Base-by-base conservation (phyloP, 495 filamentous ascomycete genomes). In the Talaromyces adpressus region DNA sequence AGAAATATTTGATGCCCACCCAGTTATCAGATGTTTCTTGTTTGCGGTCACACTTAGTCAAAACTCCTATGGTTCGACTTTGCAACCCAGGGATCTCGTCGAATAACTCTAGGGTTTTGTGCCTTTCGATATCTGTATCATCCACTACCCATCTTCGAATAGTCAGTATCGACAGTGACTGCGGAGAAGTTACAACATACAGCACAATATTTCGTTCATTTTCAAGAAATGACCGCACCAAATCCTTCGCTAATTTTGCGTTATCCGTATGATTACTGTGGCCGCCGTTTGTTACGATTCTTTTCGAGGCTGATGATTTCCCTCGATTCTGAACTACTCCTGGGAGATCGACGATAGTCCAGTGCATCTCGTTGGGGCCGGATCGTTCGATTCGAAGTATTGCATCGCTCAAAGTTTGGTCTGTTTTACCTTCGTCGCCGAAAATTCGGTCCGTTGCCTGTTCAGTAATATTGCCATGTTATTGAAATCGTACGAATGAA, bases 21-120 rank as follows among this genome's bases (percentile, higher is more conserved):
- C 56, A 58, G n/a, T 36, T 12, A 58, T 58, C 56, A 32, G 56
- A 58, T 58, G 56, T 58, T 58, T 58, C 56, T 58, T 58, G 56
- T 58, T 58, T 58, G 56, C 56, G 56, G n/a, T 58, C 56, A 11
- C 56, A 58, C 56, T 58, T 58, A 9, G 56, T 58, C 16, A 58
- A 22, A 36, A 58, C 30, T 6, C 56, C 56, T 20, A 58, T 58
- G 29, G 56, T 58, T 12, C 56, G 56, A 22, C 30, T 32, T 58
- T 36, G 56, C 27, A 58, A 36, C 9, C 56, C 29, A 20, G 56
- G 56, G 14, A 58, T 58, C 14, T 58, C 56, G 1, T 22, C 29
- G n/a, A 58, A 58, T 4, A 58, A 25, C 16, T 58, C 56, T 8
- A 58, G 16, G 11, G 27, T 58, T 16, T 58, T 58, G 29, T 58